Evolutionary conservation across 2,329 filamentous ascomycete species (phyloP).

Genomic region (Aspergillus hortae): DNA sequence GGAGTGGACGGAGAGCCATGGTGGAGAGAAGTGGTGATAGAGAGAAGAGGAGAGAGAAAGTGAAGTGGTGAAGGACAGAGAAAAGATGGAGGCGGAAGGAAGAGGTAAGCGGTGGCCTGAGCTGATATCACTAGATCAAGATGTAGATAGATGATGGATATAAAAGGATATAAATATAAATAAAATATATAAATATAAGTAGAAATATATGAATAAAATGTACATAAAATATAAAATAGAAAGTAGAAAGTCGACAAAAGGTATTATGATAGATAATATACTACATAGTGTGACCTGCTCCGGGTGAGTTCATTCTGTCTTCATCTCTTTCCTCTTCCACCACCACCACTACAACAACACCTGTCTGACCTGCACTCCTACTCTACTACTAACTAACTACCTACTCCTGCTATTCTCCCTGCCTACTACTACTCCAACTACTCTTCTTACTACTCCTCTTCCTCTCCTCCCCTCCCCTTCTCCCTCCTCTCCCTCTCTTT

Average conservation of each 20-base stretch:
- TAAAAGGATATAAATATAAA: not conserved
- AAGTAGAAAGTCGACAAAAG: no score
- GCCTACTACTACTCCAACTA: no score
- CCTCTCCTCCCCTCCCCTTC: not conserved
- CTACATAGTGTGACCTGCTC: no score
- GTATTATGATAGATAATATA: no score
- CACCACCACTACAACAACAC: not conserved
- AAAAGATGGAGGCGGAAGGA: not conserved
- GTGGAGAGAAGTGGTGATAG: not conserved
- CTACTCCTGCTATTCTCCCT: no score
- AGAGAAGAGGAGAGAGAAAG: not conserved
- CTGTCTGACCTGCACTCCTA: not conserved
- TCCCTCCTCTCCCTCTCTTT: not conserved
- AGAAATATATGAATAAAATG: not conserved
- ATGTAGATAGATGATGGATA: not conserved
- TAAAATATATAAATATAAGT: not conserved
- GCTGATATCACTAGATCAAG: slow-evolving; percentile 1
- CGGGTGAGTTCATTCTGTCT: not conserved
- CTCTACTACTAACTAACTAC: not conserved
- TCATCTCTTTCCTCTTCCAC: not conserved
- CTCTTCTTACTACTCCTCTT: not conserved
- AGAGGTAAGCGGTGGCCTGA: not conserved
- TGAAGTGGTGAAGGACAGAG: no score
- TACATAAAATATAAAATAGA: no score
- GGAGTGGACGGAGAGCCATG: not conserved